Base-by-base conservation (phyloP, 805 yeast species). In the Candida vaughaniae region DNA sequence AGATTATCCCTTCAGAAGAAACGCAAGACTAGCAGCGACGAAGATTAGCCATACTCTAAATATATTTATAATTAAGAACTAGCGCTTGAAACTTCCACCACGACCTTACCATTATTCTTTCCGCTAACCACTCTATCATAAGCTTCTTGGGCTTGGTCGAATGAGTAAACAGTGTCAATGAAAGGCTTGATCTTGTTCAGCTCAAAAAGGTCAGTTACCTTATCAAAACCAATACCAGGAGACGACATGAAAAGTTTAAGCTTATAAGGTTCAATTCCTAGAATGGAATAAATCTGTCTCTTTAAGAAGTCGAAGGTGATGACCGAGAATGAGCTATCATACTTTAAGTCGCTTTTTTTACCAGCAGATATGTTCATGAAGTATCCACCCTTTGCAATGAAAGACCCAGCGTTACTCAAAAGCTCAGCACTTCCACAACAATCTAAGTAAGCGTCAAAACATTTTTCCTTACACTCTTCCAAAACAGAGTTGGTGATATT, bases 371-470 rank as follows among this genome's bases (percentile, higher is more conserved):
- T 64, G 7, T 83, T 69, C 8, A 70, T 58, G 49, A 71, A 84
- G 5, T 80, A 70, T 9, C 77, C 72, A 32, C 69, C 67, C 17
- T 56, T 43, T 33, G 62, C 73, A 43, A 84, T 58, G 68, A 62
- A 26, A 5, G 62, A 47, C 4, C 60, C 49, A 36, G 75, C 63
- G 9, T 68, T 55, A 3, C 64, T 54, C 36, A 78, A 66, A 15
- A 80, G 69, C 14, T 71, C 75, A 17, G 54, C 53, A 37, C 74
- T 76, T 25, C 95, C 90, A 35, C 75, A 77, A 36, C 82, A 70
- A 60, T 86, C 95, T 19, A 79, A 52, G 29, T 85, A 75, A 8
- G 74, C 52, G 51, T 83, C 87, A 48, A 79, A 85, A 43, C 71
- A 64, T 28, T 17, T 51, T 33, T 37, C 56, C 46, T 38, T 55